Percentiles rank a stretch among this genome's conserved stretches.
Evolutionary conservation across 495 filamentous ascomycete species (phyloP).

Genomic region (Talaromyces ruber): DNA sequence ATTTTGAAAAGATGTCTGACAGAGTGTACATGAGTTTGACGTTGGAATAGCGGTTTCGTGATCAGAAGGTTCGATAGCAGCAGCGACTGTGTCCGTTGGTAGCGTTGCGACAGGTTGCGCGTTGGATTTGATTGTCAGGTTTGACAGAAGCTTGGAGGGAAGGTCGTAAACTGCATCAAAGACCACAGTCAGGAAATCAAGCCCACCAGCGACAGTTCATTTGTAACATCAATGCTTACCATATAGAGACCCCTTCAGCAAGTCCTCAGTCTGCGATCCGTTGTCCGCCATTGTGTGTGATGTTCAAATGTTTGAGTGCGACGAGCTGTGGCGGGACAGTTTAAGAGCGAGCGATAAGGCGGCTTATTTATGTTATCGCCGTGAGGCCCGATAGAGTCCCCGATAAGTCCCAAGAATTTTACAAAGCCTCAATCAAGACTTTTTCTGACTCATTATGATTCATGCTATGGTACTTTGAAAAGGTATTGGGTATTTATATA

Average conservation of each 20-base stretch:
- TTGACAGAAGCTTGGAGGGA: constrained; percentile 64
- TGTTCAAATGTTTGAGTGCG: background rate
- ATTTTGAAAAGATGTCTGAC: constrained; percentile 56
- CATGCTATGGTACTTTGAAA: background rate
- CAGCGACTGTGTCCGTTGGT: constrained; percentile 11
- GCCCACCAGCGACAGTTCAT: background rate
- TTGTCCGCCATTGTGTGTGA: background rate
- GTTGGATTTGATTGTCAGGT: constrained; percentile 50
- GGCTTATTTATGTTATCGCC: background rate
- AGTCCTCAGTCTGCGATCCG: background rate
- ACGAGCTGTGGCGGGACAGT: background rate
- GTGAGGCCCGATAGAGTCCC: background rate
- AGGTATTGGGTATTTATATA: background rate
- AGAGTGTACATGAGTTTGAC: constrained; percentile 75
- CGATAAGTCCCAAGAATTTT: background rate
- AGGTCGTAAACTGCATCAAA: constrained; percentile 70
- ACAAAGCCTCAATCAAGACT: background rate
- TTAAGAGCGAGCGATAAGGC: background rate
- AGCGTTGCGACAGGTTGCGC: constrained; percentile 22
- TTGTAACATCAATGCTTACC: background rate
- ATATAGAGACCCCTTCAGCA: background rate
- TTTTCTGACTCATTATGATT: background rate
- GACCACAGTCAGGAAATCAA: constrained; percentile 13
- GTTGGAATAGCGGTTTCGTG: constrained; percentile 42
- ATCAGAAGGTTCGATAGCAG: constrained; percentile 18